Percentiles rank a stretch among this genome's conserved stretches.
phyloP scores from a whole-genome alignment of 768 basidiomycete species.

The Kwoniella shandongensis region DNA sequence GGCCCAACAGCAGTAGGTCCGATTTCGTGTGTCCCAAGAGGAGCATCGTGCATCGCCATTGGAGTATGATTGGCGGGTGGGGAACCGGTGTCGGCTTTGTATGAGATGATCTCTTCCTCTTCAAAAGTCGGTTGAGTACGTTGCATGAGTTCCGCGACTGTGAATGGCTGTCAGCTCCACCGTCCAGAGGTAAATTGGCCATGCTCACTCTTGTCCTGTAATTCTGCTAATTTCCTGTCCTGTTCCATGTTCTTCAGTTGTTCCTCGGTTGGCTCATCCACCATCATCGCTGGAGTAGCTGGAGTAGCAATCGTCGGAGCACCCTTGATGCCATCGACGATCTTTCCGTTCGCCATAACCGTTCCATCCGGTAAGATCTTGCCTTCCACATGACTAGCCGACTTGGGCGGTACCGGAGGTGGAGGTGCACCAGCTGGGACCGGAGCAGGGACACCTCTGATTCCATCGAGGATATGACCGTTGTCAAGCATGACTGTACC shows the following conservation, averaged over 20 bases:
- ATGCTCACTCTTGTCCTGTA: slow-evolving; percentile 48
- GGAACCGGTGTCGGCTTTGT: slow-evolving; percentile 3
- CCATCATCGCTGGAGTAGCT: slow-evolving; percentile 11
- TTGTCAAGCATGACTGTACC: slow-evolving; percentile 46
- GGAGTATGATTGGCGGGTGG: slow-evolving; percentile 10
- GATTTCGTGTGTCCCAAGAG: slow-evolving; percentile 2
- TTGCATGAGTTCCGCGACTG: slow-evolving; percentile 46
- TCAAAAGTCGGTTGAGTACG: slow-evolving; percentile 23
- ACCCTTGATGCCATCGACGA: slow-evolving; percentile 45
- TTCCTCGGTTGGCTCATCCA: slow-evolving; percentile 8
- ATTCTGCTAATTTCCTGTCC: slow-evolving; percentile 41
- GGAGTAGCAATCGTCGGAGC: slow-evolving; percentile 23
- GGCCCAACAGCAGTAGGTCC: slow-evolving; percentile 19
- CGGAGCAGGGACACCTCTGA: slow-evolving; percentile 40
- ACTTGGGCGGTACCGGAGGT: slow-evolving; percentile 24
- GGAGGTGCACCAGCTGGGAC: slow-evolving; percentile 21
- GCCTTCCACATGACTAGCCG: slow-evolving; percentile 36
- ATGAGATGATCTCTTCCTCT: slow-evolving; percentile 16
- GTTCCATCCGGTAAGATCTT: slow-evolving; percentile 44
- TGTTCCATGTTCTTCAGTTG: slow-evolving; percentile 44
- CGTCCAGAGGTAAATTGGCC: too few species aligned
- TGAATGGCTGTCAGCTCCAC: background rate
- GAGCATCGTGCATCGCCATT: background rate
- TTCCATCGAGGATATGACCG: slow-evolving; percentile 43
- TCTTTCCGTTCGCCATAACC: slow-evolving; percentile 42